Conservation (phyloP, 805 yeast genomes). For the Jamesozyma spencerorum region DNA sequence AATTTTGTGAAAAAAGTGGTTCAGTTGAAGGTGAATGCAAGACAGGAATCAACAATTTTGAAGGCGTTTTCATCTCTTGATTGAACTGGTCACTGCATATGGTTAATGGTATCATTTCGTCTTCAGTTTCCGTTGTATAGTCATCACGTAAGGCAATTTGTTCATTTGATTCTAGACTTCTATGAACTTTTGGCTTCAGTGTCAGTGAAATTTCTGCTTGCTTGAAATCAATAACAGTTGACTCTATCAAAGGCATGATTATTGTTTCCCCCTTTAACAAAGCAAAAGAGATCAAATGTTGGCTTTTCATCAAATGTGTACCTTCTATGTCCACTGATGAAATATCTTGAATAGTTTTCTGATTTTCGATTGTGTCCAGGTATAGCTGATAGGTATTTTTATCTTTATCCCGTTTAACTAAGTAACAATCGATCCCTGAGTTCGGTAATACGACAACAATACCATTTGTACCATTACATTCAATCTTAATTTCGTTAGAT, state of each 20-base stretch:
- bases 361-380: neutral
- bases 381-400: conserved; percentile 21
- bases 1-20: neutral
- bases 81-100: conserved; percentile 16
- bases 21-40: conserved; percentile 15
- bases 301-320: conserved; percentile 13
- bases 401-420: conserved; percentile 11
- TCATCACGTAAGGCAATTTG: conserved; percentile 20
- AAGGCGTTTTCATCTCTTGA: conserved; percentile 12
- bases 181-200: conserved; percentile 38
- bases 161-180: conserved; percentile 17
- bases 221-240: conserved; percentile 56
- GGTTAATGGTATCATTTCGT: conserved; percentile 23
- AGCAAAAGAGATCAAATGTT: conserved; percentile 23
- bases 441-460: conserved; percentile 56
- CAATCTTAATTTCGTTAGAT: conserved; percentile 39
- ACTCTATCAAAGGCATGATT: conserved; percentile 51
- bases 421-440: conserved; percentile 28
- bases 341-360: neutral
- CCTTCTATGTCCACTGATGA: conserved; percentile 3
- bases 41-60: conserved; percentile 9
- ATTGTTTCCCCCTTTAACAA: conserved; percentile 49
- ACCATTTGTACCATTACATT: conserved; percentile 81
- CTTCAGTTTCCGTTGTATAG: conserved; percentile 31
- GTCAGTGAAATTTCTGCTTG: conserved; percentile 45